Evolutionary conservation across 108 stramenopile species (phyloP).

Genomic region (Skeletonema potamos): DNA sequence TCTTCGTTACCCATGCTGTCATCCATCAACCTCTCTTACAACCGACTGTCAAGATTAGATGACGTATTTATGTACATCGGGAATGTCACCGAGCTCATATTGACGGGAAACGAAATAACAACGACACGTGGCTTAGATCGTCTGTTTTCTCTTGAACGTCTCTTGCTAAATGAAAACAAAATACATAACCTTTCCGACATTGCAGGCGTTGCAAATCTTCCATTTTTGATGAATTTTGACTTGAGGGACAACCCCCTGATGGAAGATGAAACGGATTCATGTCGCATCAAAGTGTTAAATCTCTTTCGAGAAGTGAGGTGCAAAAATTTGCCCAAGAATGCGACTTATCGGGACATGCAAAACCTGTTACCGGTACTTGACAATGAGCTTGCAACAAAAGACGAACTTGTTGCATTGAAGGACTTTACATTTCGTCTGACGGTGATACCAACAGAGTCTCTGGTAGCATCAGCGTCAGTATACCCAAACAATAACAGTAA

Average conservation of each 20-base stretch:
- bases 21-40: constrained; percentile 70
- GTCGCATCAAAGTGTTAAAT: constrained; percentile 58
- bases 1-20: constrained; percentile 44
- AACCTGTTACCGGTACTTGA: constrained; percentile 57
- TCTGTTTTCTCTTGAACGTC: constrained; percentile 59
- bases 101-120: constrained; percentile 64
- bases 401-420: constrained; percentile 55
- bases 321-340: constrained; percentile 37
- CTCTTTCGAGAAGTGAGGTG: constrained; percentile 57
- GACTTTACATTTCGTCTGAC: constrained; percentile 53
- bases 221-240: constrained; percentile 58
- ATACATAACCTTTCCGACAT: constrained; percentile 56
- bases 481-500: not conserved
- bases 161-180: constrained; percentile 69
- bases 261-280: constrained; percentile 31
- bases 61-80: constrained; percentile 53
- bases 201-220: constrained; percentile 62
- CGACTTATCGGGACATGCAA: constrained; percentile 58
- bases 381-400: constrained; percentile 44
- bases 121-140: constrained; percentile 62
- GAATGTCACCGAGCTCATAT: constrained; percentile 62
- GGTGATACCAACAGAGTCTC: constrained; percentile 15
- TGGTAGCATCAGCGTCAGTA: not conserved
- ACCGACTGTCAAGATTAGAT: constrained; percentile 48
- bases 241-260: constrained; percentile 65